These are phyloP conservation scores for Stagonosporopsis chrysanthemi DNA, from an alignment of 2,329 filamentous ascomycete genomes.

Conservation along the genomic window DNA sequence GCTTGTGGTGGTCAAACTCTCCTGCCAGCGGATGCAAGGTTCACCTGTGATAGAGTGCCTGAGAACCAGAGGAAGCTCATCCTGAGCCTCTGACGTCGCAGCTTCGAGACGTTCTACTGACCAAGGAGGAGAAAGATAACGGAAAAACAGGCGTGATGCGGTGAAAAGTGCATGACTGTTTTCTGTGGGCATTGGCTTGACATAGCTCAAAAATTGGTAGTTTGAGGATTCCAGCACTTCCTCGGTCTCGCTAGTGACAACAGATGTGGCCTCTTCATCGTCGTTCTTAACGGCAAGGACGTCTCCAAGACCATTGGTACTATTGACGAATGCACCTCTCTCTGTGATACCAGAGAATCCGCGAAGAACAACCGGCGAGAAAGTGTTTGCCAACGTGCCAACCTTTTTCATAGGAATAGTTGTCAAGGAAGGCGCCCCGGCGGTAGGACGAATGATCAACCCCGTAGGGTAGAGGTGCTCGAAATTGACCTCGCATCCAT, in stretches of 20 bases:
- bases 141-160: slow-evolving; percentile 59
- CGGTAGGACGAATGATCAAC: slow-evolving; percentile 24
- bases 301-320: slow-evolving; percentile 57
- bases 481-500: slow-evolving; percentile 23
- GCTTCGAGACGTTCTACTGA: slow-evolving; percentile 48
- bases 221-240: slow-evolving; percentile 43
- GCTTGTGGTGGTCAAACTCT: slow-evolving; percentile 63
- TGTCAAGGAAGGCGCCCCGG: slow-evolving; percentile 48
- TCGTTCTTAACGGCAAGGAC: slow-evolving; percentile 51
- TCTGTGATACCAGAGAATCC: slow-evolving; percentile 59
- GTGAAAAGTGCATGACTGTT: slow-evolving; percentile 65
- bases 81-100: slow-evolving; percentile 54
- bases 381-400: slow-evolving; percentile 56
- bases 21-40: slow-evolving; percentile 63
- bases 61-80: slow-evolving; percentile 55
- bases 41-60: slow-evolving; percentile 56
- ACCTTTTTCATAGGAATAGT: slow-evolving; percentile 57
- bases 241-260: slow-evolving; percentile 53
- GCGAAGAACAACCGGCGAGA: slow-evolving; percentile 63
- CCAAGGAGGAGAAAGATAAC: slow-evolving; percentile 53
- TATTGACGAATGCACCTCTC: slow-evolving; percentile 56
- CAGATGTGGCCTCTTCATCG: slow-evolving; percentile 49
- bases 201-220: slow-evolving; percentile 63
- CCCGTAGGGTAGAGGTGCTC: slow-evolving; percentile 37
- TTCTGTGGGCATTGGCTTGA: slow-evolving; percentile 56